Base-by-base conservation (phyloP, 805 yeast genomes). In the Clavispora fructus region DNA sequence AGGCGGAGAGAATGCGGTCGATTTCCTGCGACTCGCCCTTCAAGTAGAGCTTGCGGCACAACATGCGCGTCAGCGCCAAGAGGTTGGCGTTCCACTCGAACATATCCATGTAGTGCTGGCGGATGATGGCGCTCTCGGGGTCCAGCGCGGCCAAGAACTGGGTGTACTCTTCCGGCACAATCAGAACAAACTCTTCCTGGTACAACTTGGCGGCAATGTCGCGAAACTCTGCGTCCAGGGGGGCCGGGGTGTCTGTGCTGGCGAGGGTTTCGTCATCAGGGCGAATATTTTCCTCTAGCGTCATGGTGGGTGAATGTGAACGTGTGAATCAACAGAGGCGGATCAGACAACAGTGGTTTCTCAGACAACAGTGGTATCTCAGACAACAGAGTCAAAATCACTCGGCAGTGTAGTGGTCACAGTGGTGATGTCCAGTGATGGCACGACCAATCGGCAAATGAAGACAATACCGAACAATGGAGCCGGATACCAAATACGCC, bases 11-110 rank as follows among this genome's bases (percentile, higher is more conserved):
- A 28, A 88, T 76, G 41, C 87, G 74, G 63, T 87, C 94, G 43
- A 88, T 80, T 56, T 84, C 85, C 56, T 85, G 91, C 3, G 94
- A 81, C 64, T 89, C 96, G 7, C 92, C 96, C 57, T 80, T 80
- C 56, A 89, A 73, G 63, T 83, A 85, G n/a, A 88, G 59, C 52
- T 74, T 78, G 33, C 76, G 73, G 53, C 95, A 87, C 29, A 88
- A 67, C 39, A 63, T 62, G 29, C 89, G 68, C 14, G 89, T 71
- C 1, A 89, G 71, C 2, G 64, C 62, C 37, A 87, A 65, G 40
- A 88, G 64, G 46, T 79, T 77, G n/a, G 69, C 56, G 41, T 73
- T 75, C 65, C 77, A 73, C 41, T 65, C 53, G 59, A 77, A 78
- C 30, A 69, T 55, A 45, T 69, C 65, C 79, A 78, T 72, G 55